phyloP scores from a whole-genome alignment of 495 filamentous ascomycete genomes.

The Lophiotrema nucula region DNA sequence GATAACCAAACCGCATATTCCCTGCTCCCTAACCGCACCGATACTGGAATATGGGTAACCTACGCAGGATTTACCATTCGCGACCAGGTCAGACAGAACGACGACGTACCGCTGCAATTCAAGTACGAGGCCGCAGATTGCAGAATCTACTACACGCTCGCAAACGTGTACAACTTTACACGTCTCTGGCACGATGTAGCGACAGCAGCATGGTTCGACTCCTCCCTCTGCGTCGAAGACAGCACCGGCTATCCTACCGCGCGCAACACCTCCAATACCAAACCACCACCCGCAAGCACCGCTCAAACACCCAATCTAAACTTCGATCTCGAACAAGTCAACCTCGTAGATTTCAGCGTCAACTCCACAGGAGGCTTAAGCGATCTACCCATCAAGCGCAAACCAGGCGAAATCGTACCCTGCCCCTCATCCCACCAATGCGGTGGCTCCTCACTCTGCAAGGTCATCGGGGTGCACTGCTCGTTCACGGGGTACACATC shows the following conservation, averaged over 20 bases:
- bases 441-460: neutral
- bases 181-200: conserved; percentile 43
- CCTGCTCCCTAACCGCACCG: conserved; percentile 3
- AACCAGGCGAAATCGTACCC: neutral
- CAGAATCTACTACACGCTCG: conserved; percentile 53
- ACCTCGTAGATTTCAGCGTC: neutral
- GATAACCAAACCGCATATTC: conserved; percentile 4
- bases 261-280: neutral
- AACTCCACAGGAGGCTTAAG: neutral
- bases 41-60: conserved; percentile 14
- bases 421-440: neutral
- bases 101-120: conserved; percentile 52
- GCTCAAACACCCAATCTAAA: neutral
- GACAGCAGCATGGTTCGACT: conserved; percentile 3
- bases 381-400: neutral
- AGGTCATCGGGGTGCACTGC: neutral
- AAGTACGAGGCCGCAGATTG: conserved; percentile 54
- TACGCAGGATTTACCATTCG: conserved; percentile 15
- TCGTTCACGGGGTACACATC: neutral
- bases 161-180: conserved; percentile 45
- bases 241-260: conserved; percentile 18
- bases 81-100: conserved; percentile 19
- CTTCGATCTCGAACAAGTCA: neutral
- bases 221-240: conserved; percentile 17
- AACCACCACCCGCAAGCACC: conserved; percentile 2